Base-by-base conservation (phyloP, 768 basidiomycete species). In the Pleurotus ostreatus region DNA sequence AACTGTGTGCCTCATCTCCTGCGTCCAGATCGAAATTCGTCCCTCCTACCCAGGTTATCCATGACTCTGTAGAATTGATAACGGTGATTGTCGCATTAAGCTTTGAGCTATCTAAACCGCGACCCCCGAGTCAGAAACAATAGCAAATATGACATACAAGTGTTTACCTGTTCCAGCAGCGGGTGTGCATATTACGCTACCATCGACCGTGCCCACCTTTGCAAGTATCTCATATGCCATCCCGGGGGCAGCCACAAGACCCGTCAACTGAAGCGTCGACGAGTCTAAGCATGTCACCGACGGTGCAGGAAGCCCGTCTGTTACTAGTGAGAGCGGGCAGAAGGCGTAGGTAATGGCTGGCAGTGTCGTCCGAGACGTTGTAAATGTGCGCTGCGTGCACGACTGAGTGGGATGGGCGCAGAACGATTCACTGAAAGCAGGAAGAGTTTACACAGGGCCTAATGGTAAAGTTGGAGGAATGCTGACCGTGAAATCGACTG, bases 31-130 rank as follows among this genome's bases (percentile, higher is more conserved):
- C 73, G 64, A 84, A 90, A 46, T 89, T 78, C 13, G 89, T 90
- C 25, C 77, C 86, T n/a, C 87, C 88, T 15, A 83, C 80, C 86
- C 87, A 89, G 5, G 81, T 79, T 60, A 89, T 68, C 84, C 82
- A 87, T 0, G 83, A 75, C 57, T 84, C 82, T 1, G 71, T 70
- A 23, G 79, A 72, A 16, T 72, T 67, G 1, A 66, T 60, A 18
- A 66, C 70, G 5, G 64, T 66, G 12, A 89, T 69, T 49, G 74
- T 74, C 22, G 73, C 74, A 54, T 82, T 83, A 6, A 71, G 25
- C 39, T 15, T 52, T 46, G 59, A 37, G 66, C 62, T 8, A 64
- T 64, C 37, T 53, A 8, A 5, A 20, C 9, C 30, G 8, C 11
- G 2, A 34, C 7, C 30, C 7, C 8, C 7, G 30, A 34, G 30